Percentiles rank a stretch among this genome's conserved stretches.
Conservation (phyloP, 2,329 filamentous ascomycete species). For the Thielaviopsis populi region DNA sequence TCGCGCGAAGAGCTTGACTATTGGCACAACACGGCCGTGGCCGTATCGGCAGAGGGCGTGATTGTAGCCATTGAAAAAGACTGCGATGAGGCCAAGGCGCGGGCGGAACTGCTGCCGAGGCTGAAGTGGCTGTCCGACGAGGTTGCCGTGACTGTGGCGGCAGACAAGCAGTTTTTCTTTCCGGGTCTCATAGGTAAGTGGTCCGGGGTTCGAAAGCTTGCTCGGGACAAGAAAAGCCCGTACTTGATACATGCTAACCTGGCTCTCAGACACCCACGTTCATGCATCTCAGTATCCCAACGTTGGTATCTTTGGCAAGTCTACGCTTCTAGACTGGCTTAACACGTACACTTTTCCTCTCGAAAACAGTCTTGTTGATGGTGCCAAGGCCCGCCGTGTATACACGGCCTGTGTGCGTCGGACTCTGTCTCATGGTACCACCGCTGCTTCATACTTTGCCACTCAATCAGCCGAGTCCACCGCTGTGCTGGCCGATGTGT, state of each 20-base stretch:
- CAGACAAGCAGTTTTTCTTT: constrained; percentile 58
- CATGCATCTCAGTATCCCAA: constrained; percentile 95
- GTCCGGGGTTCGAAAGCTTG: not conserved
- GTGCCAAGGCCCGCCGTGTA: constrained; percentile 48
- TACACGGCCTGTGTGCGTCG: constrained; percentile 66
- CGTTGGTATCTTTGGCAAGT: constrained; percentile 80
- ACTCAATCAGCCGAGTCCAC: constrained; percentile 76
- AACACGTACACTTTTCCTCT: constrained; percentile 90
- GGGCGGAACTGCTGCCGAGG: constrained; percentile 25
- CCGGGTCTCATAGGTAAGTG: constrained; percentile 61
- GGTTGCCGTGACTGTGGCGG: constrained; percentile 25
- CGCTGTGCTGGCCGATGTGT: constrained; percentile 79
- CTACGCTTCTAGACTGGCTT: constrained; percentile 85
- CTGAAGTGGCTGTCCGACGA: constrained; percentile 32
- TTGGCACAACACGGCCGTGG: constrained; percentile 35
- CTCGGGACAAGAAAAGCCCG: not conserved
- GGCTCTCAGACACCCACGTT: constrained; percentile 69
- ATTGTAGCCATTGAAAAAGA: constrained; percentile 35
- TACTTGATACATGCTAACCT: constrained; percentile 18
- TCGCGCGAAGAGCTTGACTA: constrained; percentile 35
- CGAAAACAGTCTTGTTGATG: constrained; percentile 57
- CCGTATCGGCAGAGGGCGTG: constrained; percentile 34
- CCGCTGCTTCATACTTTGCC: constrained; percentile 86
- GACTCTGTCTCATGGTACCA: constrained; percentile 81
- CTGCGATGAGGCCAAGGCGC: constrained; percentile 22